Evolutionary conservation across 2,329 filamentous ascomycete species (phyloP).

Genomic region (Fusarium acutatum): DNA sequence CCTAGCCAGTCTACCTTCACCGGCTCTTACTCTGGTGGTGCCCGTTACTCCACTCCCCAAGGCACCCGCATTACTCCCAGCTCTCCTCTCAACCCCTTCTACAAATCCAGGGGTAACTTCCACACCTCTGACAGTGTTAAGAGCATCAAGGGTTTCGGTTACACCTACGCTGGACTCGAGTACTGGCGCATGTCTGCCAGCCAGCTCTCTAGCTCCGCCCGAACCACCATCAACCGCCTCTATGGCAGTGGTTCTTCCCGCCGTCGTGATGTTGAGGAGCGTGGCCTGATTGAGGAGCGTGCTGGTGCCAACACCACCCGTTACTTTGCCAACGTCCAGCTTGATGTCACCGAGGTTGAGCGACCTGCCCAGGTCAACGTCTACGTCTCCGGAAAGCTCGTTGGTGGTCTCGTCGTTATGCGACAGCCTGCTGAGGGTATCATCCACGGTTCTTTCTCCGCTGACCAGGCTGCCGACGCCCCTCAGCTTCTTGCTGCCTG

Average conservation of each 20-base stretch:
- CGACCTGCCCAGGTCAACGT: conserved; percentile 48
- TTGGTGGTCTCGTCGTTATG: conserved; percentile 50
- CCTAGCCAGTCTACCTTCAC: conserved; percentile 48
- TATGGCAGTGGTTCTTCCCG: conserved; percentile 36
- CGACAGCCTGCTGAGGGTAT: conserved; percentile 46
- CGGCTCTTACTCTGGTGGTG: conserved; percentile 45
- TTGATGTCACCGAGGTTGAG: conserved; percentile 49
- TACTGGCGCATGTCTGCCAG: conserved; percentile 45
- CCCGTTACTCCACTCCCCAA: conserved; percentile 52
- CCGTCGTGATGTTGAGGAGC: conserved; percentile 27
- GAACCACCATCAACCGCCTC: conserved; percentile 45
- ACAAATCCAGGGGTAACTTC: conserved; percentile 48
- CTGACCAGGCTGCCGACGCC: conserved; percentile 71
- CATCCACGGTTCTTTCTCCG: conserved; percentile 48
- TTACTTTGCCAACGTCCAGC: conserved; percentile 47
- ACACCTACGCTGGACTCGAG: conserved; percentile 51
- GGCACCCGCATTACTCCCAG: conserved; percentile 53
- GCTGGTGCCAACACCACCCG: conserved; percentile 36
- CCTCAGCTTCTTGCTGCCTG: conserved; percentile 55
- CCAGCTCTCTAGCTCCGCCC: conserved; percentile 45
- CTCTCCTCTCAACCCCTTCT: conserved; percentile 62
- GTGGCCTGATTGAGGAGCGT: conserved; percentile 22
- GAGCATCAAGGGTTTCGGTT: conserved; percentile 49
- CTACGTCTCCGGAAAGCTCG: conserved; percentile 44
- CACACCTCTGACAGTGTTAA: conserved; percentile 53